Conservation (phyloP, 2,329 filamentous ascomycete species). For the Botrytis paeoniae region DNA sequence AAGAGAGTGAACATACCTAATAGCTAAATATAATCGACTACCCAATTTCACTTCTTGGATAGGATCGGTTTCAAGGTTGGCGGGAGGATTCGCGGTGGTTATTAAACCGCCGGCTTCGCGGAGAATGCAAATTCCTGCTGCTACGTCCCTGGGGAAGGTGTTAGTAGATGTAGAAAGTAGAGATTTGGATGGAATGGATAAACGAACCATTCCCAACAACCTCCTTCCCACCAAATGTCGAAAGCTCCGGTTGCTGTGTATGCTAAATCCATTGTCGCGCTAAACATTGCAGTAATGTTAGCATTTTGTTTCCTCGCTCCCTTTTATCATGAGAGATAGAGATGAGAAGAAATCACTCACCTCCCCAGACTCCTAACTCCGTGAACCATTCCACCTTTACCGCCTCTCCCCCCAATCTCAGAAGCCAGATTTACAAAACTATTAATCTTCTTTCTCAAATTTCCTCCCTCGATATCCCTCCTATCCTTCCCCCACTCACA, state of each 20-base stretch:
- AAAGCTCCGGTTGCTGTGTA: slow-evolving; percentile 73
- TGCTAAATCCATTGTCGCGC: slow-evolving; percentile 70
- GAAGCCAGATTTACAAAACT: slow-evolving; percentile 74
- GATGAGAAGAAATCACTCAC: slow-evolving; percentile 31
- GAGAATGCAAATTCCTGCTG: slow-evolving; percentile 70
- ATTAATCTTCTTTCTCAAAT: slow-evolving; percentile 68
- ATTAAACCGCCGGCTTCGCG: slow-evolving; percentile 71
- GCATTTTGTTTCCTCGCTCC: no score
- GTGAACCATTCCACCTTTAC: slow-evolving; percentile 76
- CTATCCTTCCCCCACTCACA: slow-evolving; percentile 82
- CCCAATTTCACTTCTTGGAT: slow-evolving; percentile 62
- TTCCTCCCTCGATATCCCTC: slow-evolving; percentile 61
- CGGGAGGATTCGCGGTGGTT: slow-evolving; percentile 70
- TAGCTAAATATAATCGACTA: slow-evolving; percentile 67
- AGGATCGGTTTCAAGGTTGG: slow-evolving; percentile 50
- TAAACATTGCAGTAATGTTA: slow-evolving; percentile 34
- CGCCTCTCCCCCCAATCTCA: slow-evolving; percentile 59
- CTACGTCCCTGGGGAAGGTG: slow-evolving; percentile 58
- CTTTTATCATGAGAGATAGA: no score
- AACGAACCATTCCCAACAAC: slow-evolving; percentile 73
- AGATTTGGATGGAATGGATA: no score
- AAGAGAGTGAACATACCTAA: slow-evolving; percentile 43
- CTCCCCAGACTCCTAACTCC: slow-evolving; percentile 68
- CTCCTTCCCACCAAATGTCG: slow-evolving; percentile 82
- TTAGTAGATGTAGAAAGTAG: background rate